Conservation (phyloP, 140 eudicot species). For the Ambrosia hybrid region DNA sequence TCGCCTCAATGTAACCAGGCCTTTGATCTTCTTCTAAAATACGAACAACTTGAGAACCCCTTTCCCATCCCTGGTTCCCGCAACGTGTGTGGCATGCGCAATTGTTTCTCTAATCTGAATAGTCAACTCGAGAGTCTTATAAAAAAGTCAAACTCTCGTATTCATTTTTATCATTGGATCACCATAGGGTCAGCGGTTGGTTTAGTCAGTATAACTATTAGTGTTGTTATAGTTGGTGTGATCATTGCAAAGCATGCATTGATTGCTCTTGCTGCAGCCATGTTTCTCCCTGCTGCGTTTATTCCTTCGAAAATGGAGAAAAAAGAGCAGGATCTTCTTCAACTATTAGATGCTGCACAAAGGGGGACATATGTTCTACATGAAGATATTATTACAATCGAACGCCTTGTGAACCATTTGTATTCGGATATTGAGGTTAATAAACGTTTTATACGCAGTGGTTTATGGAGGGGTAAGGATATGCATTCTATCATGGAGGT, state of each 20-base stretch:
- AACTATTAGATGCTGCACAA: conserved; percentile 69
- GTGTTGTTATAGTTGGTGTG: conserved; percentile 52
- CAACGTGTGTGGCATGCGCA: conserved; percentile 62
- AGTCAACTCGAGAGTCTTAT: conserved; percentile 53
- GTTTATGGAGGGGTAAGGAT: conserved; percentile 78
- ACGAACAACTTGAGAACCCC: conserved; percentile 66
- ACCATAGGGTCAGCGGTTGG: conserved; percentile 55
- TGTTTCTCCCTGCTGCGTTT: conserved; percentile 36
- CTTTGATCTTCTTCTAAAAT: conserved; percentile 53
- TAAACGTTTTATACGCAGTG: conserved; percentile 57
- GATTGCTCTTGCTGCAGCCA: conserved; percentile 53
- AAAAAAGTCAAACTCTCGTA: conserved; percentile 47
- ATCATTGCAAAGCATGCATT: conserved; percentile 60
- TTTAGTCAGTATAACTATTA: conserved; percentile 45
- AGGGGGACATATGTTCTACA: conserved; percentile 64
- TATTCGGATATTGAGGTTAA: conserved; percentile 61
- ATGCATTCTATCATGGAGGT: conserved; percentile 78
- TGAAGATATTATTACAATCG: conserved; percentile 77
- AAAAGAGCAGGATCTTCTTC: conserved; percentile 44
- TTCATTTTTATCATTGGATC: conserved; percentile 39
- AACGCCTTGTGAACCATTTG: conserved; percentile 71
- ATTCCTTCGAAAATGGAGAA: conserved; percentile 56
- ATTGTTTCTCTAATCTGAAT: conserved; percentile 63
- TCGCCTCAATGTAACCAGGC: conserved; percentile 62
- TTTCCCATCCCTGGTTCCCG: conserved; percentile 61